Base-by-base conservation (phyloP, 176 grass and related monocot genomes). In the Musa troglodytarum region DNA sequence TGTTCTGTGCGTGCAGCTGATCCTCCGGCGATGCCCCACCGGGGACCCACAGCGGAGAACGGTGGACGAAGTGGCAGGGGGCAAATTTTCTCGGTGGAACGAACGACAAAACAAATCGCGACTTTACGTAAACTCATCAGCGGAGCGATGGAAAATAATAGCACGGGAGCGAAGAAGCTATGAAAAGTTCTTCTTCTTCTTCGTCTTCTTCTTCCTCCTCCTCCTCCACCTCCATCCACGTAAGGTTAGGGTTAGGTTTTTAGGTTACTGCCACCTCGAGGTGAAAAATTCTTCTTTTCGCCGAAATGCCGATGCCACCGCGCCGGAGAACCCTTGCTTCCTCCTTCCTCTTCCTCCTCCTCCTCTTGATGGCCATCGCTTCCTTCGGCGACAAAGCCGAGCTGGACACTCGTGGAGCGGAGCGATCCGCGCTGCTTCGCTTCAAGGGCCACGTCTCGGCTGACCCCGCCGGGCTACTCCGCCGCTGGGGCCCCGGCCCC, bases 361-460 rank as follows among this genome's bases (percentile, higher is more conserved):
- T 80, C 20, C 19, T 84, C 69, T 52, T 72, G 69, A 50, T 71
- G 10, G 73, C 24, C 24, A 43, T 75, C 78, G 73, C 62, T 63
- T 65, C 63, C n/a, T 81, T 75, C 8, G 9, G 26, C 72, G 23
- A 20, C 69, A 51, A 11, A 49, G 9, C 19, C 29, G 65, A 65
- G 29, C 10, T 28, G 53, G 54, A 14, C 52, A 53, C 52, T 13
- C 68, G 26, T n/a, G 81, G 79, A 15, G 65, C 12, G 57, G 92
- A 96, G 68, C 87, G 85, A 83, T 83, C 69, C 75, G 83, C 83
- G 23, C 34, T 43, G 34, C 34, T 43, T 43, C 4, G 34, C 6
- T 43, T 43, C 34, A 43, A 43, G 34, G 34, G 3, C 34, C 34
- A 43, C 34, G 34, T 43, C 34, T 81, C 92, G 13, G 85, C 84